Evolutionary conservation across 176 grass and related monocot species (phyloP).

Genomic region (Eragrostis curvula): DNA sequence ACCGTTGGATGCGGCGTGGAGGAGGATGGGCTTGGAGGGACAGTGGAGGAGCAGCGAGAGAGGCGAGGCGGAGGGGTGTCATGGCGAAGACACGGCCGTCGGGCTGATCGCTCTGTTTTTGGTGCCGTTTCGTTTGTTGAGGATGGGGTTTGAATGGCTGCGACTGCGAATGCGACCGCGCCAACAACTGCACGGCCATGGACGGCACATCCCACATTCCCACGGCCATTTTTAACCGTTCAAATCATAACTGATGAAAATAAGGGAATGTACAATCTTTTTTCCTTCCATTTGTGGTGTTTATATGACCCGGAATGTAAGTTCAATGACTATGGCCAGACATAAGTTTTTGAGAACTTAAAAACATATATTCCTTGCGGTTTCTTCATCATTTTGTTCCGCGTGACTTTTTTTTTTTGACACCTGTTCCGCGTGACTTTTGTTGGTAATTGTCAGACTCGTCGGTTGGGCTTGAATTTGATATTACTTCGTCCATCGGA

Average conservation of each 20-base stretch:
- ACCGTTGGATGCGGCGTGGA: slow-evolving; percentile 39
- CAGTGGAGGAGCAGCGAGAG: slow-evolving; percentile 47
- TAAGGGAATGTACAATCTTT: neutral
- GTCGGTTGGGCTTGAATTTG: too few relatives aligned
- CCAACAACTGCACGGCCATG: neutral
- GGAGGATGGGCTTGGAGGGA: slow-evolving; percentile 22
- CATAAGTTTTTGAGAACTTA: too few relatives aligned
- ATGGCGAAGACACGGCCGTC: slow-evolving; percentile 13
- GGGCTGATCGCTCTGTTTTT: neutral
- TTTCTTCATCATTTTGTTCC: too few relatives aligned
- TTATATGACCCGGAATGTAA: too few relatives aligned
- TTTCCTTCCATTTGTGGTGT: too few relatives aligned
- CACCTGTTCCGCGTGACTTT: too few relatives aligned
- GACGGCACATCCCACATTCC: neutral
- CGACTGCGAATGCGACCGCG: neutral
- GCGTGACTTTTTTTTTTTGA: too few relatives aligned
- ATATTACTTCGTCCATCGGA: too few relatives aligned
- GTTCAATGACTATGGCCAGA: too few relatives aligned
- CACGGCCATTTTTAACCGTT: too few relatives aligned
- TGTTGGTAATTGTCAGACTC: too few relatives aligned
- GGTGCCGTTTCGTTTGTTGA: slow-evolving; percentile 24
- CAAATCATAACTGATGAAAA: neutral
- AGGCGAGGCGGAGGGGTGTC: slow-evolving; percentile 44
- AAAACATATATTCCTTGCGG: too few relatives aligned
- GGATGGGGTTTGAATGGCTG: slow-evolving; percentile 52